Percentiles rank a stretch among this genome's conserved stretches.
phyloP scores from a whole-genome alignment of 1,139 yeast genomes.

The Candida neerlandica region DNA sequence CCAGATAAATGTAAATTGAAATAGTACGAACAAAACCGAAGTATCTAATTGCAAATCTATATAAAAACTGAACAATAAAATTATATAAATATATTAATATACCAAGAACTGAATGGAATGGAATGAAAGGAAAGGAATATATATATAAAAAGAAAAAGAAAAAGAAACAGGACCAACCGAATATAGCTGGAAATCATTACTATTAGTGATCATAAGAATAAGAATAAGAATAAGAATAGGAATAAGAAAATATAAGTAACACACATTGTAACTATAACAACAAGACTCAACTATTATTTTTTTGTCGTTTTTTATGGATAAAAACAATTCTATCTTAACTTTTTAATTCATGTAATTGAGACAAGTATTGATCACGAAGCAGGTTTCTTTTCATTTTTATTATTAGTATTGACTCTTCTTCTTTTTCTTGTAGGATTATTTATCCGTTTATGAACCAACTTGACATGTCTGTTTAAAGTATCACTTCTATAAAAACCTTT shows the following conservation, averaged over 20 bases:
- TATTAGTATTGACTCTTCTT: not conserved
- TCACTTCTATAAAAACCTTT: conserved; percentile 60
- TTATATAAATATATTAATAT: not conserved
- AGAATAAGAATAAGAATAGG: no score
- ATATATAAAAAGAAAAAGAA: not conserved
- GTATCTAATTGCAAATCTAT: not conserved
- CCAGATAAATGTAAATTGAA: no score
- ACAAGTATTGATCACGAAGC: no score
- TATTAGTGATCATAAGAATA: no score
- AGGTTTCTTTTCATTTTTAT: not conserved
- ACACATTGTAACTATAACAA: no score
- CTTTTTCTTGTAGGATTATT: conserved; percentile 1
- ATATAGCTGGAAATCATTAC: no score
- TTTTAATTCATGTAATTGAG: no score
- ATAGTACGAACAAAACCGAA: not conserved
- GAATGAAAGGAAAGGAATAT: not conserved
- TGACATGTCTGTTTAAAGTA: conserved; percentile 55
- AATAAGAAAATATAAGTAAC: no score
- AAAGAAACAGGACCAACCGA: not conserved
- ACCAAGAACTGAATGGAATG: conserved; percentile 1
- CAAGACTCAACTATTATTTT: not conserved
- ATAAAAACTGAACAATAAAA: not conserved
- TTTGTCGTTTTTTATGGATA: not conserved
- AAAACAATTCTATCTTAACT: not conserved
- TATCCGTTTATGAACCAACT: conserved; percentile 45